Evolutionary conservation across 129 eudicot genomes (phyloP), one percentile per base, ranked within the genome.

Genomic region (Gnaphalium uliginosum): DNA sequence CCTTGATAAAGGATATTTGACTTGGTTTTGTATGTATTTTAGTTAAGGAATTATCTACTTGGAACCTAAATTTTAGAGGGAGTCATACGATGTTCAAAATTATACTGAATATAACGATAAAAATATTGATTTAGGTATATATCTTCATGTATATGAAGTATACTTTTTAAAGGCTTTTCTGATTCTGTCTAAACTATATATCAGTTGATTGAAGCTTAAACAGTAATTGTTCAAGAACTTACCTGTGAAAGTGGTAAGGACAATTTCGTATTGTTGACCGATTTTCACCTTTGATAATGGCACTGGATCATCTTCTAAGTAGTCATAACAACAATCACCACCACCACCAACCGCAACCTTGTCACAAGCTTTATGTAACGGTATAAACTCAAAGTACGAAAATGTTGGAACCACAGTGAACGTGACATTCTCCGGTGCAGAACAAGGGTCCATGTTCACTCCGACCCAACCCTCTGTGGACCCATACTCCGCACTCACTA

Each of bases 401-500:
- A 89, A 81, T 6, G 88, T 85, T 1, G 98, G 98, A 58, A 93
- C 67, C 24, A 93, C 96, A 0, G 98, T 86, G 74, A 89, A 93
- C 9, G 81, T 85, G 10, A 85, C 98, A 23, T 79, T 71, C 68
- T 90, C 90, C 21, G 98, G 92, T 43, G 86, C 83, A 29, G 58
- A 81, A 68, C 23, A 67, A 2, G 98, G 98, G 51, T 90, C 87
- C 73, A 90, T 68, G 62, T 93, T 93, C 29, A 85, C 96, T 24
- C 96, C 98, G 30, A 93, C 86, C 98, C 98, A 93, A 30, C 98
- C 85, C 86, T 93, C 98, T 0, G 96, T 87, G 22, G 98, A 84
- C 74, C 98, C 98, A 74, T 93, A 93, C 25, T 93, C 98, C 0
- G 95, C 98, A 66, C 98, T 84, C 54, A 93, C 89, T 61, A 93